These are phyloP conservation scores for Petunia secreta DNA, from an alignment of 257 asterid species.

Conservation along the genomic window DNA sequence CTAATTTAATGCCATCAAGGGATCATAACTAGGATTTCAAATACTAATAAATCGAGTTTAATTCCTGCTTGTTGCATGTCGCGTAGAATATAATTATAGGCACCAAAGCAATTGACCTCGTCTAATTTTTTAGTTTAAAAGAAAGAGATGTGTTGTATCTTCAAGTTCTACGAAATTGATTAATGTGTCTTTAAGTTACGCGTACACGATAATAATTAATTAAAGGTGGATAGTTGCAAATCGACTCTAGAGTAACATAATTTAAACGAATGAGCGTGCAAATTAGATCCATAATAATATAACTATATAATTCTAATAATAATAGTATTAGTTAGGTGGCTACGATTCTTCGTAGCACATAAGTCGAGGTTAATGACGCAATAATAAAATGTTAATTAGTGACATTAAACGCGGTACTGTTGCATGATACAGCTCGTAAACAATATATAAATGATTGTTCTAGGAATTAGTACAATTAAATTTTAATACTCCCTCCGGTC, in stretches of 20 bases:
- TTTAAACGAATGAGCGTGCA: slow-evolving; percentile 23
- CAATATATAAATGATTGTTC: neutral
- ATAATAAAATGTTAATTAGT: slow-evolving; percentile 29
- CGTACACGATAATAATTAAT: neutral
- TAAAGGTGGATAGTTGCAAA: neutral
- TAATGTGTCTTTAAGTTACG: slow-evolving; percentile 19
- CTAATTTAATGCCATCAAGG: neutral
- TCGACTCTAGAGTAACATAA: neutral
- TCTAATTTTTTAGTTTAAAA: neutral
- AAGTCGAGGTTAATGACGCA: slow-evolving; percentile 27
- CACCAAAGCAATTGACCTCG: slow-evolving; percentile 15
- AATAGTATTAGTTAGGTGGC: slow-evolving; percentile 15
- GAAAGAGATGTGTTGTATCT: neutral
- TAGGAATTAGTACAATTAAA: too few relatives aligned
- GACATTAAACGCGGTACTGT: neutral
- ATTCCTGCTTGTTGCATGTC: slow-evolving; percentile 17
- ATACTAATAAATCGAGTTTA: neutral
- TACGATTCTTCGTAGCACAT: slow-evolving; percentile 29
- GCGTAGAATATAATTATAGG: slow-evolving; percentile 2
- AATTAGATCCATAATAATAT: slow-evolving; percentile 2
- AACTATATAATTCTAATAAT: neutral
- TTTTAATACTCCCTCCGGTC: too few relatives aligned
- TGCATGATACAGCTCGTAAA: neutral
- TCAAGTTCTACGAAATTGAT: slow-evolving; percentile 14
- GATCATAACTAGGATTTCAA: neutral